Percentiles rank a stretch among this genome's conserved stretches.
These are phyloP conservation scores for Sporothrix phasma DNA, from an alignment of 2,329 filamentous ascomycete species.

Conservation along the genomic window DNA sequence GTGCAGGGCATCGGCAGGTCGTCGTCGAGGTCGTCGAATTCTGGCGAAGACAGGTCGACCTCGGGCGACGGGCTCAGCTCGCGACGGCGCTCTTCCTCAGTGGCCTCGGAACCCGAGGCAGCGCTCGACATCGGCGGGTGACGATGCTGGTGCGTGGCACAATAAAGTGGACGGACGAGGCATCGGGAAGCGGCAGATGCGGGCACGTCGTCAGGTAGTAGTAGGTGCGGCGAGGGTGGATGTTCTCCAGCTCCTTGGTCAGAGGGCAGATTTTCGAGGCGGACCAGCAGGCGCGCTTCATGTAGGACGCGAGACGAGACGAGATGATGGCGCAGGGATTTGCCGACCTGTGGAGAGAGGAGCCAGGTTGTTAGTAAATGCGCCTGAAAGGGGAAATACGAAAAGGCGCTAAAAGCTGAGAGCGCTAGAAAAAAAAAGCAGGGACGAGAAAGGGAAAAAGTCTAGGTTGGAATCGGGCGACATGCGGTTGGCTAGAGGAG, in stretches of 20 bases:
- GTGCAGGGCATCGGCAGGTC: conserved; percentile 49
- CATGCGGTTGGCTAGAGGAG: not conserved
- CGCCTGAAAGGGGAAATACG: conserved; percentile 10
- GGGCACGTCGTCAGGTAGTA: conserved; percentile 89
- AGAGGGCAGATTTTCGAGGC: conserved; percentile 72
- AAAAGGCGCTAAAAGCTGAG: conserved; percentile 3
- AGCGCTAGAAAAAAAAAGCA: not conserved
- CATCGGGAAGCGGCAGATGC: conserved; percentile 69
- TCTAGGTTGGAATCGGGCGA: not conserved
- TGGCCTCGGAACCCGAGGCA: conserved; percentile 61
- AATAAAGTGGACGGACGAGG: conserved; percentile 35
- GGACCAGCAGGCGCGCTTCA: conserved; percentile 78
- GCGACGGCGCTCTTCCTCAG: conserved; percentile 53
- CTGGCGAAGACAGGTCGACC: conserved; percentile 77
- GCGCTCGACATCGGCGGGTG: conserved; percentile 74
- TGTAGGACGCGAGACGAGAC: conserved; percentile 77
- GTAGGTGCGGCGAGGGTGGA: conserved; percentile 90
- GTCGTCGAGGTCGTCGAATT: conserved; percentile 66
- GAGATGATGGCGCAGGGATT: conserved; percentile 94
- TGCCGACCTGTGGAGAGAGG: conserved; percentile 57
- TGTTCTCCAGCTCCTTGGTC: conserved; percentile 83
- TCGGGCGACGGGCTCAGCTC: conserved; percentile 85
- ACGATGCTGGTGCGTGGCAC: conserved; percentile 49
- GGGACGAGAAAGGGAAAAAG: conserved; percentile 17
- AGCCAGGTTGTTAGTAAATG: conserved; percentile 23